phyloP scores from a whole-genome alignment of 1,139 yeast species.

The Blastobotrys aristatus region DNA sequence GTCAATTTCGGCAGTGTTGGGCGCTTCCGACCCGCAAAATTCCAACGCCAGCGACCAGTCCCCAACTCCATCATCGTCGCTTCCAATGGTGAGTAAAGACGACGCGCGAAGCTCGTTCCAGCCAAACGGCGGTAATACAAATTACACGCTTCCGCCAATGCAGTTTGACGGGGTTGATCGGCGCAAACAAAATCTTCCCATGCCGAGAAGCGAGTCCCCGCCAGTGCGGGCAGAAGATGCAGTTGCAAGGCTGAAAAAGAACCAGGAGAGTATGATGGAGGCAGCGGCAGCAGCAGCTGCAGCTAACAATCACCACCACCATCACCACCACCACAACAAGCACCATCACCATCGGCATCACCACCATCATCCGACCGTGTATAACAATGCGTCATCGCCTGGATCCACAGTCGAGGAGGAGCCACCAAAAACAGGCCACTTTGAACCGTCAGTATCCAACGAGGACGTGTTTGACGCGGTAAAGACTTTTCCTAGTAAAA shows the following conservation, averaged over 20 bases:
- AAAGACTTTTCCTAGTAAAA: constrained; percentile 43
- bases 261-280: constrained; percentile 6
- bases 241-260: constrained; percentile 29
- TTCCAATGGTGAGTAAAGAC: not conserved
- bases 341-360: constrained; percentile 25
- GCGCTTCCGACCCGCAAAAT: constrained; percentile 2
- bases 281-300: constrained; percentile 1
- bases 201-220: constrained; percentile 18
- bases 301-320: constrained; percentile 9
- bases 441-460: constrained; percentile 38
- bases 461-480: constrained; percentile 45
- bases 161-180: constrained; percentile 22
- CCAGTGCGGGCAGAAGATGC: constrained; percentile 35
- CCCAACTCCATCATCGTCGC: not conserved
- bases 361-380: constrained; percentile 19
- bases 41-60: too few species aligned
- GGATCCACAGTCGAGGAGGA: constrained; percentile 4
- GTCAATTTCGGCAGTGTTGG: constrained; percentile 16
- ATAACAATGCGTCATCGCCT: constrained; percentile 1
- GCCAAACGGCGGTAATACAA: not conserved
- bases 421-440: constrained; percentile 16
- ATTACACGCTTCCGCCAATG: constrained; percentile 22
- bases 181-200: constrained; percentile 20
- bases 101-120: constrained; percentile 5
- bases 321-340: constrained; percentile 17